Percentiles rank a stretch among this genome's conserved stretches.
Conservation (phyloP, 2,329 filamentous ascomycete genomes). For the Fusarium euwallaceae region DNA sequence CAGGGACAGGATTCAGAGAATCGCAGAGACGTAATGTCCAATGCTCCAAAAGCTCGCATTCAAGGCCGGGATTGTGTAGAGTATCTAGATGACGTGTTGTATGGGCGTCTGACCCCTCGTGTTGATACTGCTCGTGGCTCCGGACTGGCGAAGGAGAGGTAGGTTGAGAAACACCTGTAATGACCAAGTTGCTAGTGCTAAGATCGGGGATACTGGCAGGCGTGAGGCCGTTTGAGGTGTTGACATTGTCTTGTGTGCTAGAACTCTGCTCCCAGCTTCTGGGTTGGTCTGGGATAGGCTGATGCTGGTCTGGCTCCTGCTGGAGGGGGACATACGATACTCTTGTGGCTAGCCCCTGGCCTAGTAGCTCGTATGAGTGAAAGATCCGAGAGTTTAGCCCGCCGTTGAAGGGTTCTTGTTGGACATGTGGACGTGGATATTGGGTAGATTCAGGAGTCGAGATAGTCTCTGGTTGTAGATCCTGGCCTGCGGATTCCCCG, state of each 20-base stretch:
- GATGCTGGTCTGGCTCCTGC: neutral
- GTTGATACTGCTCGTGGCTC: neutral
- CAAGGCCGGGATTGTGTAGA: conserved; percentile 33
- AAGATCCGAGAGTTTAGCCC: conserved; percentile 33
- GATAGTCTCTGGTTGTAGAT: neutral
- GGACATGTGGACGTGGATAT: neutral
- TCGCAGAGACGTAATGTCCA: conserved; percentile 44
- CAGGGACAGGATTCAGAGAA: conserved; percentile 39
- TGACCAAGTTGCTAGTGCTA: neutral
- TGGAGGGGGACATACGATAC: conserved; percentile 5
- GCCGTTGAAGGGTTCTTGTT: conserved; percentile 13
- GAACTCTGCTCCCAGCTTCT: neutral
- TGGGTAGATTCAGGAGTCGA: neutral
- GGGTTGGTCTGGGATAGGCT: neutral
- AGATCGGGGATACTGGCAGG: conserved; percentile 3
- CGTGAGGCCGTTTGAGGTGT: neutral
- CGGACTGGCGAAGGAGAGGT: conserved; percentile 3
- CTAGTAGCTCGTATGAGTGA: conserved; percentile 36
- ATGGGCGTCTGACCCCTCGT: neutral
- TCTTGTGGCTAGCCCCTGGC: conserved; percentile 29
- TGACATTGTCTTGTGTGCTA: neutral
- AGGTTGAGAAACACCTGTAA: neutral
- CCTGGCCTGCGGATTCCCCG: neutral
- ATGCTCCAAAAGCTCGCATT: conserved; percentile 41
- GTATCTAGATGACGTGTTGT: conserved; percentile 35